Evolutionary conservation across 2,329 filamentous ascomycete genomes (phyloP).

Genomic region (Stachybotrys chlorohalonatus): DNA sequence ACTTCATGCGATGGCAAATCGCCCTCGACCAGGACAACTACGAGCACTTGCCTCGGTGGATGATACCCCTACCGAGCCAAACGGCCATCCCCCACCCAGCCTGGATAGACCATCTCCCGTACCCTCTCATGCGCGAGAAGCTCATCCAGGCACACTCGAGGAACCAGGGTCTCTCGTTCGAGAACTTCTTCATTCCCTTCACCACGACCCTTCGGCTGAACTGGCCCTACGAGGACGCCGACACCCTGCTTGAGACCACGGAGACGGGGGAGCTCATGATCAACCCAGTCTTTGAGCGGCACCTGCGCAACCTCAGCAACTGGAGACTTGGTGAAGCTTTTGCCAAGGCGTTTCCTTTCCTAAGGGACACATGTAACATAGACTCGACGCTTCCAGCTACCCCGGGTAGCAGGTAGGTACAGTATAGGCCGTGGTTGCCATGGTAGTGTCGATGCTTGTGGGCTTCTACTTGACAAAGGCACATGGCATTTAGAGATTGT

Average conservation of each 20-base stretch:
- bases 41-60: constrained; percentile 65
- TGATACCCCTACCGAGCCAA: constrained; percentile 58
- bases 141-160: constrained; percentile 43
- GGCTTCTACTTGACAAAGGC: no score
- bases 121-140: constrained; percentile 65
- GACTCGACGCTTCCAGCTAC: constrained; percentile 1
- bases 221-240: constrained; percentile 72
- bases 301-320: constrained; percentile 65
- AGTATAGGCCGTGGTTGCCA: no score
- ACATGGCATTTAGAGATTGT: no score
- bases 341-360: constrained; percentile 50
- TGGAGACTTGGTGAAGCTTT: constrained; percentile 73
- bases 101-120: constrained; percentile 79
- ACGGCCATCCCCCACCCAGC: constrained; percentile 59
- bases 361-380: constrained; percentile 20
- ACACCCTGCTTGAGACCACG: constrained; percentile 54
- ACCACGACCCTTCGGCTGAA: constrained; percentile 69
- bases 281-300: constrained; percentile 78
- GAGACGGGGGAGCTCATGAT: constrained; percentile 61
- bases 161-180: constrained; percentile 50
- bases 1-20: constrained; percentile 79
- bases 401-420: not conserved
- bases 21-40: constrained; percentile 72
- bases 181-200: constrained; percentile 77
- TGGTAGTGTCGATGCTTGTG: no score